Conservation (phyloP, 345 rosid genomes). For the Eutrema heterophyllum region DNA sequence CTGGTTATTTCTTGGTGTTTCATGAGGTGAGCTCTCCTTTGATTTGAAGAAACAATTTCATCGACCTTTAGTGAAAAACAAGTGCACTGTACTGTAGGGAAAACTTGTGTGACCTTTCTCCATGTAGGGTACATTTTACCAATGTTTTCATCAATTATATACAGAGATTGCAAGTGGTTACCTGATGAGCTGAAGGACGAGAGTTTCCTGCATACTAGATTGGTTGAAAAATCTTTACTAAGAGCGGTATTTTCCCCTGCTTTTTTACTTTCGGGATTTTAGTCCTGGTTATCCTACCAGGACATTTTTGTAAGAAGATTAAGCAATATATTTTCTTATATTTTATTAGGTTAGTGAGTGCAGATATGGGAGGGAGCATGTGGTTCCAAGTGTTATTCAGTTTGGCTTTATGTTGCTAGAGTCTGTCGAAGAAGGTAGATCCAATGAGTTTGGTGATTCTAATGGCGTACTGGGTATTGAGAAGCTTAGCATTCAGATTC, state of each 20-base stretch:
- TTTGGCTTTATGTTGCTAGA: conserved; percentile 67
- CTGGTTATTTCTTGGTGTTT: neutral
- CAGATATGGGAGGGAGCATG: conserved; percentile 72
- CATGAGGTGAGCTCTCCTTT: neutral
- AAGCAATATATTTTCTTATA: neutral
- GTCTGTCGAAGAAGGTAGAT: conserved; percentile 48
- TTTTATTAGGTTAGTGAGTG: conserved; percentile 64
- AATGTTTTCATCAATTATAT: conserved; percentile 9
- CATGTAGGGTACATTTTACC: neutral
- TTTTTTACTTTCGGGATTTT: neutral
- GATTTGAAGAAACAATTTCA: neutral
- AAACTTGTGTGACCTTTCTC: neutral
- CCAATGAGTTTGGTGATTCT: conserved; percentile 31
- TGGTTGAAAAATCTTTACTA: conserved; percentile 57
- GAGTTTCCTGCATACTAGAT: conserved; percentile 41
- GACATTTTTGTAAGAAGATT: neutral
- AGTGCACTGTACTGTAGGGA: neutral
- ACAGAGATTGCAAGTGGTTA: conserved; percentile 74
- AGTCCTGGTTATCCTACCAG: neutral
- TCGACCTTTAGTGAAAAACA: neutral
- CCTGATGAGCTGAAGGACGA: conserved; percentile 54
- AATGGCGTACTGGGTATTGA: conserved; percentile 53
- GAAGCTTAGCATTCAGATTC: conserved; percentile 65
- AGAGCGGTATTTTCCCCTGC: conserved; percentile 54
- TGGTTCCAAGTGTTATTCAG: conserved; percentile 65